These are phyloP conservation scores for Crucihimalaya himalaica DNA, from an alignment of 345 rosid genomes.

Conservation along the genomic window DNA sequence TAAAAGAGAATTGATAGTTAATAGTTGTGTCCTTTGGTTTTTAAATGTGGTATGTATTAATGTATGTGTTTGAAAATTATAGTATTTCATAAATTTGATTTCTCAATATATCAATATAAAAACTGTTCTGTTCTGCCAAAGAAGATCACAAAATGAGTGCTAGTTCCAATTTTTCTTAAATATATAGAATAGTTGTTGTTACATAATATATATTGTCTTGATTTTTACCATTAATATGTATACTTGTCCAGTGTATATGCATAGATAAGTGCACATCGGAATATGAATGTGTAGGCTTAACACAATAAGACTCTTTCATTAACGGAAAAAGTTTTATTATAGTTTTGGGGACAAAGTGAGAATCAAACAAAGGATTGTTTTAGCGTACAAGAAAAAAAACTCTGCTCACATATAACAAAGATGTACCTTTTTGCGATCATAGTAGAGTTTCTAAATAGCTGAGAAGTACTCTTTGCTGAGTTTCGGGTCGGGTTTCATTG, in stretches of 20 bases:
- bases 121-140: not conserved
- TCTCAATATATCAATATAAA: not conserved
- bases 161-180: not conserved
- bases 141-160: not conserved
- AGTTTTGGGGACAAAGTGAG: not conserved
- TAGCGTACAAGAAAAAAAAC: conserved; percentile 17
- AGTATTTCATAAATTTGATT: not conserved
- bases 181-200: not conserved
- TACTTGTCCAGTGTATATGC: not conserved
- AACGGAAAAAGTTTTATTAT: conserved; percentile 13
- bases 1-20: not conserved
- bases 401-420: conserved; percentile 37
- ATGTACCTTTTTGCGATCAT: conserved; percentile 26
- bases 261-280: not conserved
- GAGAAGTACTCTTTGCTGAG: conserved; percentile 94
- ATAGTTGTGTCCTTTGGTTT: not conserved
- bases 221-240: not conserved
- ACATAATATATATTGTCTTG: not conserved
- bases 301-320: not conserved
- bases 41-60: not conserved
- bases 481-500: conserved; percentile 98
- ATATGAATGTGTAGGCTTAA: not conserved
- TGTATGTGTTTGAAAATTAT: not conserved
- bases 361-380: conserved; percentile 30
- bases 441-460: conserved; percentile 43